Evolutionary conservation across 2,329 filamentous ascomycete species (phyloP).

Genomic region (Plectosphaerella sp.): DNA sequence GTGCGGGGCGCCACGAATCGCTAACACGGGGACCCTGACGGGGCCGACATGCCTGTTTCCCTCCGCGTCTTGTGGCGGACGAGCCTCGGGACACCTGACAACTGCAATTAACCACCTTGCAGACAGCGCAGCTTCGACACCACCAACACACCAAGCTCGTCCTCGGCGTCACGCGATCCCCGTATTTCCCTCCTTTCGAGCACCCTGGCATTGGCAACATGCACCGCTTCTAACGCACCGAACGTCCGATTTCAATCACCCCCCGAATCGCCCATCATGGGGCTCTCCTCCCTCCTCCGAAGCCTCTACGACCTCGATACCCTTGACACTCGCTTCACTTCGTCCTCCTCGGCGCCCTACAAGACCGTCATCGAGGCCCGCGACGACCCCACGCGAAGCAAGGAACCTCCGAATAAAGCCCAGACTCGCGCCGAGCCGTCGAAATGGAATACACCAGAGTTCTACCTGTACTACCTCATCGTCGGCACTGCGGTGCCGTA

Average conservation of each 20-base stretch:
- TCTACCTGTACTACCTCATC: conserved; percentile 72
- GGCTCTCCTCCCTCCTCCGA: conserved; percentile 35
- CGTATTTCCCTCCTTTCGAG: not conserved
- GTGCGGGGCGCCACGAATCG: too few species aligned
- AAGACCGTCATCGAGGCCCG: conserved; percentile 50
- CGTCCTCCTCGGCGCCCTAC: conserved; percentile 64
- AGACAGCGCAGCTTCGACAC: not conserved
- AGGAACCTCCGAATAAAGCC: conserved; percentile 36
- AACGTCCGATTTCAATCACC: not conserved
- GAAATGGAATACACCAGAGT: conserved; percentile 84
- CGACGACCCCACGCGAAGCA: conserved; percentile 26
- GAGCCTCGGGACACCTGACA: not conserved
- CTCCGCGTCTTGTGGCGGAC: not conserved
- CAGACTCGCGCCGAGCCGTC: conserved; percentile 50
- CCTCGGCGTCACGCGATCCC: not conserved
- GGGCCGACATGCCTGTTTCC: too few species aligned
- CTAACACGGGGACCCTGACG: too few species aligned
- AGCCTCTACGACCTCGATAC: conserved; percentile 62
- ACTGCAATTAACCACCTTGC: not conserved
- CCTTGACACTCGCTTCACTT: conserved; percentile 61
- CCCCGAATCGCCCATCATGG: conserved; percentile 27
- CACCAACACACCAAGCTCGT: not conserved
- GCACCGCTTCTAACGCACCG: too few species aligned
- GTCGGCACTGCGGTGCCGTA: conserved; percentile 65
- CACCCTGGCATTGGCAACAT: not conserved